Conservation (phyloP, 2,329 filamentous ascomycete species). For the Aspergillus phoenicis region DNA sequence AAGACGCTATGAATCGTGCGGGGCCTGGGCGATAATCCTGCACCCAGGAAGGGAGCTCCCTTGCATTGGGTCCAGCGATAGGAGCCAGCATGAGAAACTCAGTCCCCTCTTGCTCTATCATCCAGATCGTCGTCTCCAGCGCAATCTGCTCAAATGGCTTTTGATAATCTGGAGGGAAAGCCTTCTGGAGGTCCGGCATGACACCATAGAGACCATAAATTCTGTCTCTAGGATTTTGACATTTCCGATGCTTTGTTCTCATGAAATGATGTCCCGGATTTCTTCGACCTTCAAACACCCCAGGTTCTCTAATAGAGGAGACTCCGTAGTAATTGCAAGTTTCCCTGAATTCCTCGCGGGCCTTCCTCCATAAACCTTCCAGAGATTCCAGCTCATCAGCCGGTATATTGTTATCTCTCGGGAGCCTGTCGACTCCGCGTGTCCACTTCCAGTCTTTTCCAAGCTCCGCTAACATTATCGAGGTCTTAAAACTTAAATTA, state of each 20-base stretch:
- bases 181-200: not conserved
- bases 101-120: not conserved
- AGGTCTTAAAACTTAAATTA: fast-evolving
- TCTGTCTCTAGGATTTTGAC: not conserved
- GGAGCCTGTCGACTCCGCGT: no score
- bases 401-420: no score
- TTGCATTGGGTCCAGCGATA: no score
- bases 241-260: not conserved
- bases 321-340: no score
- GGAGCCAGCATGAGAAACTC: fast-evolving
- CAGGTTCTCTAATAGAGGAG: no score
- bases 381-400: no score
- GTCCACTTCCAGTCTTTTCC: no score
- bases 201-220: not conserved
- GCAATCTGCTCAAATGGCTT: not conserved
- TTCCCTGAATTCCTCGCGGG: no score
- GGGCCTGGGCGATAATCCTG: not conserved
- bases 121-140: not conserved
- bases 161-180: not conserved
- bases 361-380: no score
- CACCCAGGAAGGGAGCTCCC: not conserved
- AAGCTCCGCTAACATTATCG: not conserved
- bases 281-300: no score
- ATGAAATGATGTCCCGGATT: no score
- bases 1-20: not conserved